Conservation (phyloP, 2,329 filamentous ascomycete species). For the Teratosphaeria gauchensis region DNA sequence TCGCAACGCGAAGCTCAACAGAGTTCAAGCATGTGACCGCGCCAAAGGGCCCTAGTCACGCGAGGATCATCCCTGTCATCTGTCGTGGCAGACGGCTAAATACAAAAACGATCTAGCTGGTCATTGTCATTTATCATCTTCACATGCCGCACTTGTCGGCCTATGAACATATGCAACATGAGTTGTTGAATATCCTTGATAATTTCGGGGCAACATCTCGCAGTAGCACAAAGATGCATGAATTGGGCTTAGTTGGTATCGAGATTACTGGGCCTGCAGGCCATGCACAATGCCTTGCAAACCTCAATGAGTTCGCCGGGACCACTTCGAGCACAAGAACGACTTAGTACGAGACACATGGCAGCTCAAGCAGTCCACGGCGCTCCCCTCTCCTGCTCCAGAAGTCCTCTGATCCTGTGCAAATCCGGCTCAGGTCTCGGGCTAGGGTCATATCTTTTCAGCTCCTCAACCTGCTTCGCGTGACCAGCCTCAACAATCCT, state of each 20-base stretch:
- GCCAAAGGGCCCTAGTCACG: background rate
- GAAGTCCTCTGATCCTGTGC: background rate
- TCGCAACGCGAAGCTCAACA: background rate
- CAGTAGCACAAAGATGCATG: too few relatives aligned
- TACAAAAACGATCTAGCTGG: background rate
- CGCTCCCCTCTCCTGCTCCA: background rate
- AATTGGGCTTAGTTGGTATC: too few relatives aligned
- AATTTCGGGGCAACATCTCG: too few relatives aligned
- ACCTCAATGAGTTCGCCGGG: too few relatives aligned
- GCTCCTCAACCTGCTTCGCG: slow-evolving; percentile 1
- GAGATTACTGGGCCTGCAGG: too few relatives aligned
- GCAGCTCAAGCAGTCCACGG: background rate
- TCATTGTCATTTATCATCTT: background rate
- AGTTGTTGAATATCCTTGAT: too few relatives aligned
- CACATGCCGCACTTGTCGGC: background rate
- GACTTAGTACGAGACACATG: background rate
- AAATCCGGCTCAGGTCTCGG: background rate
- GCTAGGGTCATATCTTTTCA: background rate
- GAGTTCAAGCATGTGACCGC: background rate
- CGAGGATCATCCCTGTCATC: background rate
- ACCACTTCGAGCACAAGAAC: background rate
- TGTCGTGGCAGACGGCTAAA: background rate
- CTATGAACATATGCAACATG: too few relatives aligned
- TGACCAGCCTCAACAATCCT: slow-evolving; percentile 8
- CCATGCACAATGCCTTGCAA: too few relatives aligned